Base-by-base conservation (phyloP, 2,329 filamentous ascomycete species). In the Colletotrichum sansevieriae region DNA sequence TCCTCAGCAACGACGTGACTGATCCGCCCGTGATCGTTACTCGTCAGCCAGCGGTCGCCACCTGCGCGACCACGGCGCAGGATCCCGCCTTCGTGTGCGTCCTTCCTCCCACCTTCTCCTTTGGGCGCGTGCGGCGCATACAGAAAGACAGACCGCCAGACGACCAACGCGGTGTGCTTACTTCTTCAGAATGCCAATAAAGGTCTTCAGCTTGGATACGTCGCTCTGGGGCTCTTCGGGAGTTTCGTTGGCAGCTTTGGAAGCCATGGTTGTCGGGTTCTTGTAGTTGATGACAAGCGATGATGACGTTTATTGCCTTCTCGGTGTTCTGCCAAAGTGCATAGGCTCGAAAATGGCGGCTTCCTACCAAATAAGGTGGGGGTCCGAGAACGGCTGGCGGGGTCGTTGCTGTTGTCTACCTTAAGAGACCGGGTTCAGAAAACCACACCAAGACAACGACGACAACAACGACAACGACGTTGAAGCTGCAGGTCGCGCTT, bases 101-200 rank as follows among this genome's bases (percentile, higher is more conserved):
- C 37, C 41, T 13, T 33, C 18, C 29, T 15, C n/a, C 10, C 15
- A 15, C 60, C 25, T 29, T 41, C 37, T 25, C 37, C 37, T 43
- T 20, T 39, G 37, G 49, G 15, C 29, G 15, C 25, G 49, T 51
- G 25, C 49, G 49, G 49, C 49, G 49, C 49, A 12, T 29, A 20
- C 49, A 52, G 9, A 52, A 29, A 29, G 49, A 18, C 37, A 54
- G 51, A 61, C 46, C 57, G 56, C 35, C 61, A 35, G 10, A 64
- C n/a, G 43, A 35, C 33, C 39, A 20, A 7, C 41, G 65, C 46
- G 62, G 55, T 60, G 5, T 59, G 80, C 90, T 83, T 86, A 97
- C 94, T 92, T 97, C 81, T 91, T 91, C 76, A 98, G 82, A 73
- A 98, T 97, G 62, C 90, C 89, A 70, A 98, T 80, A 76, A 98